A percentile compares a stretch with the other conserved stretches of the same genome.
Evolutionary conservation across 2,329 filamentous ascomycete species (phyloP).

Genomic region (Venturia nashicola): DNA sequence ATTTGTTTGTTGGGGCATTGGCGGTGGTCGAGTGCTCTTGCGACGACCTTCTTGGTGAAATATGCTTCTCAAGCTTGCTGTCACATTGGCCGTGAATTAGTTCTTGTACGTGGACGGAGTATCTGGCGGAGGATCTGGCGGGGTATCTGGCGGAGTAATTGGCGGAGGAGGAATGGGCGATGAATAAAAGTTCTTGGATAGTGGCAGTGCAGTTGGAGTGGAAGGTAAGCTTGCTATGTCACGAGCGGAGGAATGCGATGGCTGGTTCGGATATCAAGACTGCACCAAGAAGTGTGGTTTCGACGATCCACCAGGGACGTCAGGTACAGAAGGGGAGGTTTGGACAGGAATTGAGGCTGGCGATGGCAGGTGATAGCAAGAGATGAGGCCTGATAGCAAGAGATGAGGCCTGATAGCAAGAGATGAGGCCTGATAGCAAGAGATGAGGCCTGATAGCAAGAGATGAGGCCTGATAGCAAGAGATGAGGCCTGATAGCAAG

Average conservation of each 20-base stretch:
- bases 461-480: too few species aligned
- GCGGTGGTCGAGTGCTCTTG: neutral
- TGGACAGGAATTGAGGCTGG: neutral
- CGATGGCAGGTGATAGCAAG: neutral
- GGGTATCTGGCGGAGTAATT: too few species aligned
- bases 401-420: too few species aligned
- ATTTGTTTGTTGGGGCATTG: slow-evolving; percentile 4
- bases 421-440: too few species aligned
- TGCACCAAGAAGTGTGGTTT: neutral
- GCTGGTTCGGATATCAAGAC: neutral
- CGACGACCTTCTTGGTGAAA: slow-evolving; percentile 2
- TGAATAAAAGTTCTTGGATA: neutral
- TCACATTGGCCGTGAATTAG: slow-evolving; percentile 4
- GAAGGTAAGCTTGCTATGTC: neutral
- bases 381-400: too few species aligned
- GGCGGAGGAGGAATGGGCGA: neutral
- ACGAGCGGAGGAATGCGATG: neutral
- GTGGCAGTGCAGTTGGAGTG: neutral
- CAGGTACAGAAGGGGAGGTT: neutral
- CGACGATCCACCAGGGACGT: neutral
- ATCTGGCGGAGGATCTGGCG: neutral
- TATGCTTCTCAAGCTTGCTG: neutral
- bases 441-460: too few species aligned
- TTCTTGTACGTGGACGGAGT: neutral
- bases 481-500: too few species aligned